Evolutionary conservation across 495 filamentous ascomycete genomes (phyloP).

Genomic region (Penicillium cosmopolitanum): DNA sequence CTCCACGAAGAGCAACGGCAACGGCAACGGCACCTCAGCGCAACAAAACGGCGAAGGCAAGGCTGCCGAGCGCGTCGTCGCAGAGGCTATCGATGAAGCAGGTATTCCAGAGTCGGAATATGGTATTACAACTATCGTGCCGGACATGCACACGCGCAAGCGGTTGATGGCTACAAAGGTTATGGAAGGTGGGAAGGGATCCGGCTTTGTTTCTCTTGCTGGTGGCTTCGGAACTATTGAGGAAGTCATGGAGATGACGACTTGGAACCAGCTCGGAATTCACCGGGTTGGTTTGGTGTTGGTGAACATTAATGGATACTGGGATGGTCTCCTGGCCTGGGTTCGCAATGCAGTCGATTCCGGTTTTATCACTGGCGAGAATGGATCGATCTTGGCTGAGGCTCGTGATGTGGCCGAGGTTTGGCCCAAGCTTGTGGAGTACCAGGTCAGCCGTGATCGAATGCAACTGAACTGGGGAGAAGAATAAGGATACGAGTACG

Average conservation of each 20-base stretch:
- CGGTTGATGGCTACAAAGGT: conserved; percentile 88
- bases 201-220: conserved; percentile 86
- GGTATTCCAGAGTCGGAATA: conserved; percentile 70
- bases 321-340: conserved; percentile 84
- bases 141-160: conserved; percentile 96
- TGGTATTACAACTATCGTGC: conserved; percentile 83
- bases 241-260: conserved; percentile 94
- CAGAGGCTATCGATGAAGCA: conserved; percentile 31
- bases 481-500: conserved; percentile 46
- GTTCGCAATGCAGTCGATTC: conserved; percentile 73
- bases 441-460: conserved; percentile 71
- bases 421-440: conserved; percentile 68
- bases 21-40: conserved; percentile 5
- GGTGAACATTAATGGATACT: conserved; percentile 87
- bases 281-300: conserved; percentile 80
- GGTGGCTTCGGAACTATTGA: conserved; percentile 96
- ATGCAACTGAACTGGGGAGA: conserved; percentile 82
- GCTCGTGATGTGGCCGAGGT: conserved; percentile 73
- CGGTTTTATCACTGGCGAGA: conserved; percentile 73
- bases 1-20: conserved; percentile 55
- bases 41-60: conserved; percentile 35
- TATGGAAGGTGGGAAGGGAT: conserved; percentile 75
- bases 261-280: conserved; percentile 98
- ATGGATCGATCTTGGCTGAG: conserved; percentile 76
- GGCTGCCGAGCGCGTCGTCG: conserved; percentile 39